phyloP scores from a whole-genome alignment of 2,329 filamentous ascomycete genomes.

The Trichoderma harzianum region DNA sequence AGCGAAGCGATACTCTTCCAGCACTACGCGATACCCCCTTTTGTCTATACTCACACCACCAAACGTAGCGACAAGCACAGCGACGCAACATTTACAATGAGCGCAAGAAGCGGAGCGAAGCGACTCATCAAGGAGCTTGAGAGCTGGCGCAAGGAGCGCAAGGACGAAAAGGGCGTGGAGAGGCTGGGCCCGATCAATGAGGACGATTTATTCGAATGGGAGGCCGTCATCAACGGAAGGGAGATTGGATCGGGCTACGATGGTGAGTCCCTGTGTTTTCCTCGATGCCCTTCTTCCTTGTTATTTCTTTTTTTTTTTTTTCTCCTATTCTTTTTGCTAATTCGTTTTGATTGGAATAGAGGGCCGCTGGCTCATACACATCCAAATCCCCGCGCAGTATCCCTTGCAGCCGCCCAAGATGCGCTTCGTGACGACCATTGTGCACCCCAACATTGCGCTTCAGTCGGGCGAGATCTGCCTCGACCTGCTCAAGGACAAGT shows the following conservation, averaged over 20 bases:
- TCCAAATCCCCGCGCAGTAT: constrained; percentile 74
- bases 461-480: constrained; percentile 88
- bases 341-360: constrained; percentile 33
- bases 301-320: background rate
- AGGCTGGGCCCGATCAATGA: constrained; percentile 54
- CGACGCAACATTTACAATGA: constrained; percentile 21
- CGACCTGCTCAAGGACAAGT: constrained; percentile 74
- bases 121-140: constrained; percentile 58
- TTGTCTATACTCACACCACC: background rate
- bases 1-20: background rate
- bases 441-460: constrained; percentile 74
- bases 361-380: constrained; percentile 79
- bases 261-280: constrained; percentile 35
- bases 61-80: background rate
- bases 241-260: constrained; percentile 56
- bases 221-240: constrained; percentile 58
- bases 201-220: constrained; percentile 55
- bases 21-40: background rate
- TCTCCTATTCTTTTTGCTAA: background rate
- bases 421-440: constrained; percentile 76
- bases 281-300: background rate
- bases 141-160: constrained; percentile 48
- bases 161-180: constrained; percentile 53
- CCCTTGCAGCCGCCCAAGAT: constrained; percentile 75
- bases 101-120: constrained; percentile 51